Percentiles rank a stretch among this genome's conserved stretches.
phyloP scores from a whole-genome alignment of 2,329 filamentous ascomycete species.

The Monosporascus ibericus region DNA sequence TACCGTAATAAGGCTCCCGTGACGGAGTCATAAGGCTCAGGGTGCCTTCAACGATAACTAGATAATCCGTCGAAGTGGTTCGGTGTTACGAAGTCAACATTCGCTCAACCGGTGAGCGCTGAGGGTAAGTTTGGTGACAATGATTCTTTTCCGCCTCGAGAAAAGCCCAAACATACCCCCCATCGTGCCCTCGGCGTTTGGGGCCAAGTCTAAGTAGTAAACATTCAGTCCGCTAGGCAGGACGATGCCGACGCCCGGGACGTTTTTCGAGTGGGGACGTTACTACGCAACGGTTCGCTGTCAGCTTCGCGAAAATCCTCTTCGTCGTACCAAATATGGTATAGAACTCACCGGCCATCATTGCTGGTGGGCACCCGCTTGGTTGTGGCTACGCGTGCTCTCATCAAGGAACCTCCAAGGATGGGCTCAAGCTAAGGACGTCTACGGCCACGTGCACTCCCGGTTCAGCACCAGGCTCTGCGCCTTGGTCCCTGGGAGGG shows the following conservation, averaged over 20 bases:
- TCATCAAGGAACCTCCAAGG: constrained; percentile 10
- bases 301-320: neutral
- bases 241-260: constrained; percentile 25
- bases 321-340: neutral
- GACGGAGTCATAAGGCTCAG: constrained; percentile 23
- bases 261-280: constrained; percentile 17
- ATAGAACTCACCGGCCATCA: constrained; percentile 20
- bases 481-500: constrained; percentile 8
- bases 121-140: too few relatives aligned
- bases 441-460: constrained; percentile 21
- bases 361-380: constrained; percentile 19
- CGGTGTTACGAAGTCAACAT: constrained; percentile 19
- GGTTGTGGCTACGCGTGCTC: constrained; percentile 17
- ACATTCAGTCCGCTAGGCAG: constrained; percentile 25
- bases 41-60: constrained; percentile 22
- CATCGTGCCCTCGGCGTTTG: constrained; percentile 21
- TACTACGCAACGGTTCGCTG: constrained; percentile 5
- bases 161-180: constrained; percentile 6
- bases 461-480: constrained; percentile 14
- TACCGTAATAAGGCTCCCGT: constrained; percentile 12
- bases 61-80: constrained; percentile 26
- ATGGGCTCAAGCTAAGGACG: constrained; percentile 15
- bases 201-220: constrained; percentile 24
- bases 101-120: too few relatives aligned
- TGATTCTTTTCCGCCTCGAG: neutral